phyloP scores from a whole-genome alignment of 176 grass and related monocot genomes.

The Phragmites australis region DNA sequence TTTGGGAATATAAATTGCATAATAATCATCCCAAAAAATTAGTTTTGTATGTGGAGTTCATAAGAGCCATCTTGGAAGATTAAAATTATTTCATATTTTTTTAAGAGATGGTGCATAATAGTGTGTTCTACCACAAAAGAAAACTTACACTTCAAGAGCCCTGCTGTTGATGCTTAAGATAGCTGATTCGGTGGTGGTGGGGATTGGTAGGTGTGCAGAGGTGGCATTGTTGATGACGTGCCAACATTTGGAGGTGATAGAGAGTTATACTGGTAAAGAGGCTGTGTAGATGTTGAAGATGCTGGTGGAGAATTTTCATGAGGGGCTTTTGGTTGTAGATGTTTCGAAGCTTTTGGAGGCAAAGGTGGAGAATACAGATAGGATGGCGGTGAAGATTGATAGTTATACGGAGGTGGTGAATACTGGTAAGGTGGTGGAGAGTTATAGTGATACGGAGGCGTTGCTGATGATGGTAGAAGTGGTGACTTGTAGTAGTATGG shows the following conservation, averaged over 20 bases:
- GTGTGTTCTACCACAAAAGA: background rate
- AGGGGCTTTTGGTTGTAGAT: slow-evolving; percentile 38
- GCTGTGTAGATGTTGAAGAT: slow-evolving; percentile 24
- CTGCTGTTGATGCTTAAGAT: background rate
- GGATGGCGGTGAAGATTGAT: slow-evolving; percentile 39
- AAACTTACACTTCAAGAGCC: slow-evolving; percentile 37
- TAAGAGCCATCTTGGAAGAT: background rate
- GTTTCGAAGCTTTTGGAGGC: slow-evolving; percentile 15
- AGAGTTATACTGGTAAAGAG: slow-evolving; percentile 38
- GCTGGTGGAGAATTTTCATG: slow-evolving; percentile 39
- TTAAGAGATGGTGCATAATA: background rate
- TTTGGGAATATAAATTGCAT: background rate
- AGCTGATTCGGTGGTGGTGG: slow-evolving; percentile 27
- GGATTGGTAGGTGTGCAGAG: slow-evolving; percentile 30
- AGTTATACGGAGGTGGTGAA: slow-evolving; percentile 41
- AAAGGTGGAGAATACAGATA: slow-evolving; percentile 34
- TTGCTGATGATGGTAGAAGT: slow-evolving; percentile 31
- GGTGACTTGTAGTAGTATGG: slow-evolving; percentile 40
- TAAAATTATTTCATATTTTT: background rate
- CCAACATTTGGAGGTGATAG: slow-evolving; percentile 28
- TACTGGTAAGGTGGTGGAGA: slow-evolving; percentile 44
- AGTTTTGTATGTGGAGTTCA: background rate
- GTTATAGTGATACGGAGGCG: slow-evolving; percentile 20
- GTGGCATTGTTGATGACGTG: background rate
- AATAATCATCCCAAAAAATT: background rate